Conservation (phyloP, 768 basidiomycete genomes). For the Leucosporidium yakuticum region DNA sequence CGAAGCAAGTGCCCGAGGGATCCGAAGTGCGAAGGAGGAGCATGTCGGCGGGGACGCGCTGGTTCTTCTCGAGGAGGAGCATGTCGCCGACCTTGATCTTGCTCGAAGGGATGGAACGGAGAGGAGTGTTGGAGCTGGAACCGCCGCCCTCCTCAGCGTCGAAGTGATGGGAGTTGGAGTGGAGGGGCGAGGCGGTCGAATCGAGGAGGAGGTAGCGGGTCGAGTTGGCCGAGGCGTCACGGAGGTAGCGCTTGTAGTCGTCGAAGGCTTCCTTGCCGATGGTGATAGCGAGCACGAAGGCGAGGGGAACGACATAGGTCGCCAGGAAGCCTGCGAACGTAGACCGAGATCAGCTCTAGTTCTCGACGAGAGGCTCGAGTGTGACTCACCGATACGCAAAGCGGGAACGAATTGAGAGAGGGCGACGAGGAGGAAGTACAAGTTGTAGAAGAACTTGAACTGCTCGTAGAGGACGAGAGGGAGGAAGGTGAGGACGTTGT, state of each 20-base stretch:
- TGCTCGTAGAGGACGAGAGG: conserved; percentile 97
- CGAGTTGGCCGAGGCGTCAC: conserved; percentile 92
- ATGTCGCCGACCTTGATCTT: conserved; percentile 85
- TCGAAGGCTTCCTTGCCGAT: conserved; percentile 99
- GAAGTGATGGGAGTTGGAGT: conserved; percentile 28
- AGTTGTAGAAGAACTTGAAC: conserved; percentile 99
- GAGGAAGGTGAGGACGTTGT: conserved; percentile 92
- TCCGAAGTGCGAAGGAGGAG: conserved; percentile 84
- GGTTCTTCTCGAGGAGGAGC: conserved; percentile 88
- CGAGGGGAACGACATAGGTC: conserved; percentile 92
- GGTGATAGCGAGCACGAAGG: conserved; percentile 87
- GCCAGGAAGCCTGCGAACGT: conserved; percentile 71
- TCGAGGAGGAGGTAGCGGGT: conserved; percentile 81
- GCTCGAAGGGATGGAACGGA: conserved; percentile 58
- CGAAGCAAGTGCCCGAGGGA: conserved; percentile 86
- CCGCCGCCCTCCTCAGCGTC: not conserved
- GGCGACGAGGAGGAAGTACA: conserved; percentile 95
- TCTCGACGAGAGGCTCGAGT: not conserved
- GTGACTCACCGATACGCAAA: conserved; percentile 75
- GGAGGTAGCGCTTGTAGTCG: conserved; percentile 86
- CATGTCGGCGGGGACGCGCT: conserved; percentile 90
- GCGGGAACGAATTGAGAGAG: conserved; percentile 93
- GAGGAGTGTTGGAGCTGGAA: conserved; percentile 4
- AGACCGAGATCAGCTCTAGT: not conserved
- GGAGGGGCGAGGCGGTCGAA: conserved; percentile 41